Conservation (phyloP, 257 asterid genomes). For the Nicotiana undulata region DNA sequence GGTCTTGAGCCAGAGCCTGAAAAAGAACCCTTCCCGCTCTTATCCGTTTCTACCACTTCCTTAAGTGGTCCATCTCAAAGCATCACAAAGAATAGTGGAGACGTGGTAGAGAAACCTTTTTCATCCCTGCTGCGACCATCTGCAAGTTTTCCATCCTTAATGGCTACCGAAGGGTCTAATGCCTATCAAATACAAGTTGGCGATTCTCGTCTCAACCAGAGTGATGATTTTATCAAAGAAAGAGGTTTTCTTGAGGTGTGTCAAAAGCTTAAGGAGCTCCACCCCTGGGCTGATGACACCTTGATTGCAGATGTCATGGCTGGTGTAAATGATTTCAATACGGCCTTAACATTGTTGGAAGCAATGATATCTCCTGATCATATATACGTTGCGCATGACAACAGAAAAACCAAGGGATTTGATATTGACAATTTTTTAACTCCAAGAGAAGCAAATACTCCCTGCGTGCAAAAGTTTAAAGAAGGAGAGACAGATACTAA, state of each 20-base stretch:
- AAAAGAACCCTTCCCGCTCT: conserved; percentile 51
- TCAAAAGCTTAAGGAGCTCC: conserved; percentile 39
- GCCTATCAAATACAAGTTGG: conserved; percentile 13
- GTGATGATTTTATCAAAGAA: not conserved
- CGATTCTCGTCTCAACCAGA: conserved; percentile 5
- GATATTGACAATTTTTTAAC: not conserved
- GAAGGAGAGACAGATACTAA: not conserved
- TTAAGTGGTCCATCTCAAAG: conserved; percentile 11
- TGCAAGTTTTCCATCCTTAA: conserved; percentile 26
- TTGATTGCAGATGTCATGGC: conserved; percentile 71
- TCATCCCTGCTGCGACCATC: conserved; percentile 43
- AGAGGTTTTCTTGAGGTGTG: conserved; percentile 8
- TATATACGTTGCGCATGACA: not conserved
- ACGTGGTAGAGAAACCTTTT: conserved; percentile 41
- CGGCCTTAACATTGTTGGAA: conserved; percentile 45
- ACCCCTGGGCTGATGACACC: conserved; percentile 67
- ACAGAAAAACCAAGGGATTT: conserved; percentile 9
- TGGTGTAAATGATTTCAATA: conserved; percentile 40
- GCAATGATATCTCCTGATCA: conserved; percentile 35
- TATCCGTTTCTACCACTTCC: conserved; percentile 21
- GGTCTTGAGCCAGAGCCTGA: conserved; percentile 27
- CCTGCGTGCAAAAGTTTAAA: not conserved
- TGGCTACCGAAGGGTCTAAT: conserved; percentile 7
- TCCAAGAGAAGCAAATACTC: not conserved
- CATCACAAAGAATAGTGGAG: conserved; percentile 11